Base-by-base conservation (phyloP, 169 alveolate species). In the Theileria orientalis region DNA sequence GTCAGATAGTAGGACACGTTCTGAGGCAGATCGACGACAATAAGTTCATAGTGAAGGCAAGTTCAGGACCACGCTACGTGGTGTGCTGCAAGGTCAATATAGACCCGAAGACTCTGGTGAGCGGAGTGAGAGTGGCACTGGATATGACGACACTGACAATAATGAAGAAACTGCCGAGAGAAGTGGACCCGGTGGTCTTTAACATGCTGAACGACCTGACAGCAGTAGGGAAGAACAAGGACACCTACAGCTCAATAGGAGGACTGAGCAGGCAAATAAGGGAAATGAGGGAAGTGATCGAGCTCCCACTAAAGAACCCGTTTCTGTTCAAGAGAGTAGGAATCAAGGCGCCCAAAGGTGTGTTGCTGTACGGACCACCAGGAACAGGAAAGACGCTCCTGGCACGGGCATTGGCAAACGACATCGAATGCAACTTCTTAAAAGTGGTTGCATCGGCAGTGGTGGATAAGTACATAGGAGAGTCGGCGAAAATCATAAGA, bases 401-500 rank as follows among this genome's bases (percentile, higher is more conserved):
- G n/a, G n/a, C n/a, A 75, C 99, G 99, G 86, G 99, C 99, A 21
- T 91, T 98, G 92, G 99, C 99, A 6, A 93, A 97, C 78, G 96
- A 97, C 79, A 95, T 98, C 91, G 98, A 96, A 71, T 96, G 99
- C 67, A 95, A 93, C 83, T 98, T 98, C 91, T 85, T 98, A 92
- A 93, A 97, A 84, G 99, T 98, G n/a, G 99, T 98, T 2, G 99
- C 99, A 0, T 96, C 99, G 11, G 99, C 98, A 52, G 96, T 97
- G 54, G 99, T 98, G 21, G 99, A 98, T 90, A 97, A 97, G 84
- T 98, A 98, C 83, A 97, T 97, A 62, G 99, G 99, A 23, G 99
- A 97, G 89, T 94, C 98, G 61, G 99, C 99, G 6, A 93, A 99
- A 71, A 97, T 97, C 42, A 97, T 98, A 41, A 95, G 99, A 59